Base-by-base conservation (phyloP, 2,329 filamentous ascomycete genomes). In the Phaeomoniella chlamydospora region DNA sequence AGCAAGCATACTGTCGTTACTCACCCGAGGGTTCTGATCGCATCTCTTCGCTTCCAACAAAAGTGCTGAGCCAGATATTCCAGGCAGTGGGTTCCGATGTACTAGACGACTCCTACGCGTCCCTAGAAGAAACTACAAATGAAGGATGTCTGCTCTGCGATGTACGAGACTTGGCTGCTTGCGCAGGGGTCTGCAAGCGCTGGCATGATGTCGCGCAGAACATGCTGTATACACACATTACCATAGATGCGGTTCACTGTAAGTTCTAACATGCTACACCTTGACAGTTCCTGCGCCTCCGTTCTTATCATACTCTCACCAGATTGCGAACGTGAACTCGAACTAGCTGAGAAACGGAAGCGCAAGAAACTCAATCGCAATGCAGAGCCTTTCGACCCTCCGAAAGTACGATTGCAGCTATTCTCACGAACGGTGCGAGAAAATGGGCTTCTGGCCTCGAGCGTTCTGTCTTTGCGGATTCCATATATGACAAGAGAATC, bases 401-500 rank as follows among this genome's bases (percentile, higher is more conserved):
- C 87, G 4, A 72, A 77, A 43, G 72, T 73, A 43, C 77, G 88
- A 18, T 68, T 96, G 35, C 72, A 76, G 48, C 69, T 94, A 38
- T 71, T 96, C 33, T 82, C 80, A 52, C 75, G 85, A 42, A 85
- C 86, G 1, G 74, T 94, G 34, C 76, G 86, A 43, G 81, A 88
- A 34, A 79, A 86, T 42, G 72, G 75, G 15, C 74, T 62, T 33
- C 56, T 93, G 32, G 85, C 79, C 19, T 64, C 70, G 37, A 64
- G 74, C 30, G 83, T 94, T 4, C 63, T 78, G 50, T 86, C 79
- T 48, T 67, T 96, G 49, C 93, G 94, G 64, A 77, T 85, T 40
- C 85, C 88, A 4, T 94, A 94, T 57, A 94, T 94, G 88, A 79
- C 88, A 37, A 77, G 88, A 39, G 85, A 94, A 61, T 82, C 82